Base-by-base conservation (phyloP, 2,329 filamentous ascomycete genomes). In the Nothomitra cinnamomea region DNA sequence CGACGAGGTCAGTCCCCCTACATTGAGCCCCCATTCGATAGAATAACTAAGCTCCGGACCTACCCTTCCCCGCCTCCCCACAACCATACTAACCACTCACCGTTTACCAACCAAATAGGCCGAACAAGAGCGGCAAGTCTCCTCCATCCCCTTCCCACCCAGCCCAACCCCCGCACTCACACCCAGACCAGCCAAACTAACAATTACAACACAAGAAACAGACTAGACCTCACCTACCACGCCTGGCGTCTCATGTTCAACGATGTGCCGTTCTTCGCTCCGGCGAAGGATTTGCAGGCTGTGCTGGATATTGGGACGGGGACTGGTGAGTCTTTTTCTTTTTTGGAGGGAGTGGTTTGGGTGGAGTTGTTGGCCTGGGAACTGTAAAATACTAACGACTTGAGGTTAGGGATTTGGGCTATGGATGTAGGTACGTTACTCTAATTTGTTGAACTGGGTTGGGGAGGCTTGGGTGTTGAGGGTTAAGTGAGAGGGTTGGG, bases 391-490 rank as follows among this genome's bases (percentile, higher is more conserved):
- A 2, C 28, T 40, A 6, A 24, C 32, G 28, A 40, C 12, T 13
- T 45, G n/a, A 13, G 2, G 21, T 8, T 32, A 57, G 56, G 56
- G 3, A 57, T 57, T 19, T 57, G 55, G 55, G 55, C 45, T 2
- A 52, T 56, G 21, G 55, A 57, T 17, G 40, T 56, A 8, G 28
- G 25, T 54, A 35, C 7, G 52, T n/a, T n/a, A n/a, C n/a, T n/a
- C n/a, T n/a, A n/a, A n/a, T n/a, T n/a, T n/a, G n/a, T n/a, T n/a
- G n/a, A n/a, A n/a, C n/a, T n/a, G n/a, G n/a, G n/a, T n/a, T n/a
- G n/a, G n/a, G n/a, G n/a, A n/a, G n/a, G n/a, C n/a, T n/a, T n/a
- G n/a, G n/a, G n/a, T n/a, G n/a, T n/a, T n/a, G n/a, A n/a, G n/a
- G n/a, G n/a, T n/a, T n/a, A n/a, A n/a, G n/a, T n/a, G n/a, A n/a